A percentile compares a stretch with the other conserved stretches of the same genome.
phyloP scores from a whole-genome alignment of 2,329 filamentous ascomycete genomes.

The Arthrobotrys musiformis region DNA sequence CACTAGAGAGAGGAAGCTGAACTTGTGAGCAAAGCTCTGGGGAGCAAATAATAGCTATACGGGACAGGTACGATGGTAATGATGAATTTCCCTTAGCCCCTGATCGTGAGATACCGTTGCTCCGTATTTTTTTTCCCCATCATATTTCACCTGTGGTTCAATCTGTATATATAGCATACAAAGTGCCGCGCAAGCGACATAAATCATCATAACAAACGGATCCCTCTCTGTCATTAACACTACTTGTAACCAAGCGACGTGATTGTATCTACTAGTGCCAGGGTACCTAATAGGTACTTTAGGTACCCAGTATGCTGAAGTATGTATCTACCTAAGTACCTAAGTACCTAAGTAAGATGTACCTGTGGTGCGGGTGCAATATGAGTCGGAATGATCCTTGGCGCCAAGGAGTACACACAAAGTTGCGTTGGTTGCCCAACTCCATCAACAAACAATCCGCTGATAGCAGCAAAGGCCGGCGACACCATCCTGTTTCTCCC shows the following conservation, averaged over 20 bases:
- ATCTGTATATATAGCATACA: constrained; percentile 9
- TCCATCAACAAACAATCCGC: constrained; percentile 5
- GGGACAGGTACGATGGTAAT: background rate
- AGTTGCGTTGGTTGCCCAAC: background rate
- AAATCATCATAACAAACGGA: background rate
- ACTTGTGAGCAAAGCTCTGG: constrained; percentile 41
- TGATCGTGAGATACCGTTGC: background rate
- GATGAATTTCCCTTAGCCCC: background rate
- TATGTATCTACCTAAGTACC: too few relatives aligned
- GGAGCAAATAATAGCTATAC: background rate
- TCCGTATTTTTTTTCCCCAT: background rate
- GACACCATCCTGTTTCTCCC: constrained; percentile 7
- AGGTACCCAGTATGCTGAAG: too few relatives aligned
- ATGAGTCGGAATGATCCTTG: too few relatives aligned
- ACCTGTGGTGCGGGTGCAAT: too few relatives aligned
- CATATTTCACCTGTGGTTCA: background rate
- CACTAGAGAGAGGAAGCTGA: constrained; percentile 46
- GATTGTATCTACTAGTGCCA: too few relatives aligned
- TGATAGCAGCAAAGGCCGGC: background rate
- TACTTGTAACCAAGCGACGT: too few relatives aligned
- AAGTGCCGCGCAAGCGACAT: background rate
- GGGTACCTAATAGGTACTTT: background rate
- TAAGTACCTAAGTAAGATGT: too few relatives aligned
- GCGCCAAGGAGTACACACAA: background rate
- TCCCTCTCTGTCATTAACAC: background rate